These are phyloP conservation scores for Corrigiola litoralis DNA, from an alignment of 179 eudicot species.

Conservation along the genomic window DNA sequence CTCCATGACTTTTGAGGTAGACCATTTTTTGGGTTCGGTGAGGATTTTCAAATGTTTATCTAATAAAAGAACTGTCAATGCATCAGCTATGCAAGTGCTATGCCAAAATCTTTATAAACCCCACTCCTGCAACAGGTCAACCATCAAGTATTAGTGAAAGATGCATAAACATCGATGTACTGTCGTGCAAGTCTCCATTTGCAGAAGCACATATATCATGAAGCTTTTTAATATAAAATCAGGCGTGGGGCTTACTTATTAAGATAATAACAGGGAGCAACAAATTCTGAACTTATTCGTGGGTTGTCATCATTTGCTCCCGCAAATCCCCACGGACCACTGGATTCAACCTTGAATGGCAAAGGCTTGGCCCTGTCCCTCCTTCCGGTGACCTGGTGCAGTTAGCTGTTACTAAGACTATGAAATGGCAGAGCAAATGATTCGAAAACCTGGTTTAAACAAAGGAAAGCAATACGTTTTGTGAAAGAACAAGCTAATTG, in stretches of 20 bases:
- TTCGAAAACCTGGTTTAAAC: background rate
- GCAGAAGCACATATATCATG: no score
- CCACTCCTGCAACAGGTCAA: no score
- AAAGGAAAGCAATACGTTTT: no score
- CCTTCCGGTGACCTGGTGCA: conserved; percentile 85
- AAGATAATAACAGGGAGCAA: conserved; percentile 85
- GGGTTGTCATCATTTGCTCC: conserved; percentile 85
- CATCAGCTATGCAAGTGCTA: background rate
- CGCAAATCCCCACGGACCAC: conserved; percentile 86
- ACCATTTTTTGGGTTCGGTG: background rate
- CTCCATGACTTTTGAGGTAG: background rate
- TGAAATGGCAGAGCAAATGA: background rate
- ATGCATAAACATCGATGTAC: no score
- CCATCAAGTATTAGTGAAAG: no score
- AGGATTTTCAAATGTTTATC: background rate
- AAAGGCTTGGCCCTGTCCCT: conserved; percentile 97
- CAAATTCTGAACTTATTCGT: conserved; percentile 68
- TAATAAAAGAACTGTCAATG: background rate
- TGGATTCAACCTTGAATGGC: conserved; percentile 79
- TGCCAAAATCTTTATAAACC: background rate
- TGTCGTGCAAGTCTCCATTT: no score
- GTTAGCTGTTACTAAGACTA: conserved; percentile 5
- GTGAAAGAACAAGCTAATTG: no score
- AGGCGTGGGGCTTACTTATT: conserved; percentile 61
- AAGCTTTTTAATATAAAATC: background rate